A percentile compares a stretch with the other conserved stretches of the same genome.
Evolutionary conservation across 2,329 filamentous ascomycete genomes (phyloP).

Genomic region (Elsinoe batatas): DNA sequence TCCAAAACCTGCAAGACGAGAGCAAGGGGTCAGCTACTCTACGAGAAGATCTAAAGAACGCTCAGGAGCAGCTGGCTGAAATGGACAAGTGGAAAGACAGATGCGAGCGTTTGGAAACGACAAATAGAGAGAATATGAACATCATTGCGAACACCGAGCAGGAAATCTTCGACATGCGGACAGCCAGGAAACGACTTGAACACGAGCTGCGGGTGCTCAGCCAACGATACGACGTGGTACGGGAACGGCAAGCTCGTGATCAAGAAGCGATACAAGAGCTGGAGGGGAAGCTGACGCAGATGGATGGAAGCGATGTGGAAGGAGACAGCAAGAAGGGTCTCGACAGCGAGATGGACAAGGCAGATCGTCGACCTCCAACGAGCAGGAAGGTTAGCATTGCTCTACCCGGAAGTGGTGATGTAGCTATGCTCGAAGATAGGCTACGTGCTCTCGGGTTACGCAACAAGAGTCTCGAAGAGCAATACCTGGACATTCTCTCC

Average conservation of each 20-base stretch:
- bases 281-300: slow-evolving; percentile 35
- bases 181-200: slow-evolving; percentile 37
- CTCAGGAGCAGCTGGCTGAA: slow-evolving; percentile 36
- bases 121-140: slow-evolving; percentile 42
- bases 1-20: slow-evolving; percentile 40
- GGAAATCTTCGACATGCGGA: slow-evolving; percentile 42
- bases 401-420: background rate
- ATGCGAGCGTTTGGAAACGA: slow-evolving; percentile 37
- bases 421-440: slow-evolving; percentile 2
- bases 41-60: slow-evolving; percentile 36
- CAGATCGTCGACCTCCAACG: slow-evolving; percentile 19
- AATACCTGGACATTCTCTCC: slow-evolving; percentile 34
- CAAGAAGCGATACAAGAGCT: slow-evolving; percentile 40
- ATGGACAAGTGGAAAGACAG: slow-evolving; percentile 36
- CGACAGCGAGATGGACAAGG: slow-evolving; percentile 32
- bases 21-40: slow-evolving; percentile 35
- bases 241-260: slow-evolving; percentile 38
- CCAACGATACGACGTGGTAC: slow-evolving; percentile 38
- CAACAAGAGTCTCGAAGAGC: slow-evolving; percentile 22
- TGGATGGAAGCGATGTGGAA: slow-evolving; percentile 25
- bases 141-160: slow-evolving; percentile 42
- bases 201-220: slow-evolving; percentile 38
- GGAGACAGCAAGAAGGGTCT: slow-evolving; percentile 23
- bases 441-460: background rate
- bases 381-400: slow-evolving; percentile 16